Evolutionary conservation across 306 rosid species (phyloP).

Genomic region (Cicer bijugum): DNA sequence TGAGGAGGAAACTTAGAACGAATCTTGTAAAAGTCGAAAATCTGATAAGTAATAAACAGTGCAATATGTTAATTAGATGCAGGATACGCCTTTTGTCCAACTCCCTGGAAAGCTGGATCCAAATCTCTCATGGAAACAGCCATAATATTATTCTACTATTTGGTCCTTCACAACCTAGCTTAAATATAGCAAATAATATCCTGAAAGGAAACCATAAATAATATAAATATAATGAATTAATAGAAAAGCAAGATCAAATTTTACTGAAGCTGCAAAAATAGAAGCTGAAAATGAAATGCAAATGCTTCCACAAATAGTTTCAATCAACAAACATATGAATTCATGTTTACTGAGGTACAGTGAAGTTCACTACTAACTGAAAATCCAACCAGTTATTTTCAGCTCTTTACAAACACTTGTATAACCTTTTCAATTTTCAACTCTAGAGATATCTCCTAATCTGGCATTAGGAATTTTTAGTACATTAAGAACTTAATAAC

Average conservation of each 20-base stretch:
- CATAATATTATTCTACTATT: constrained; percentile 59
- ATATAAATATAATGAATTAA: constrained; percentile 6
- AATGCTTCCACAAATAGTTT: constrained; percentile 33
- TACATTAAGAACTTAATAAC: constrained; percentile 19
- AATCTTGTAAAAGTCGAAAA: constrained; percentile 25
- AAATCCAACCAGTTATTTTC: constrained; percentile 25
- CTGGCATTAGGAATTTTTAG: constrained; percentile 28
- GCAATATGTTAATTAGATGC: constrained; percentile 44
- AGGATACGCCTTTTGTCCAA: constrained; percentile 99
- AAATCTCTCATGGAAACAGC: constrained; percentile 91
- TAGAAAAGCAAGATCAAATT: constrained; percentile 36
- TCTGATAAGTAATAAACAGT: constrained; percentile 33
- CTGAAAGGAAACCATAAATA: constrained; percentile 53
- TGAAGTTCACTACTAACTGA: constrained; percentile 29
- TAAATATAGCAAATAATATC: constrained; percentile 47
- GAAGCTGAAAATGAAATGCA: constrained; percentile 24
- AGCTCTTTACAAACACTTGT: constrained; percentile 6
- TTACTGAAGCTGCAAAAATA: constrained; percentile 21
- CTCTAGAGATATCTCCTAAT: constrained; percentile 9
- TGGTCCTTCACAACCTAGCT: constrained; percentile 50
- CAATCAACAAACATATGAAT: constrained; percentile 30
- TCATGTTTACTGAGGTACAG: constrained; percentile 14
- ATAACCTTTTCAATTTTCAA: constrained; percentile 18
- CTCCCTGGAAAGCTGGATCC: constrained; percentile 97
- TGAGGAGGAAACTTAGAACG: constrained; percentile 28